A percentile compares a stretch with the other conserved stretches of the same genome.
phyloP scores from a whole-genome alignment of 495 filamentous ascomycete genomes.

The Immersiella caudata region DNA sequence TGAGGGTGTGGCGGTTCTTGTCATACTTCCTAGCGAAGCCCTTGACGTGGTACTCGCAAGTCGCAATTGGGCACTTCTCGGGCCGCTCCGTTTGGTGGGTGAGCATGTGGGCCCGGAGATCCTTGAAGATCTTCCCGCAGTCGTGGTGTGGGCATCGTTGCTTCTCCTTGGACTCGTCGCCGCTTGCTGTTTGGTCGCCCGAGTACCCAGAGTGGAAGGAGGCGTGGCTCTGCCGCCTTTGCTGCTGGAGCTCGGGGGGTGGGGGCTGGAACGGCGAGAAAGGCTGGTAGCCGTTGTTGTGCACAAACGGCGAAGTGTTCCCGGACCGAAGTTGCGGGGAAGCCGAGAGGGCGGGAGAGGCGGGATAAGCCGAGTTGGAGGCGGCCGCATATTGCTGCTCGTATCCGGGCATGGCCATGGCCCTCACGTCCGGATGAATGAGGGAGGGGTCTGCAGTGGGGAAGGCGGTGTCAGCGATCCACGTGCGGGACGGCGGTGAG shows the following conservation, averaged over 20 bases:
- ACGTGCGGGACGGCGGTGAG: slow-evolving; percentile 16
- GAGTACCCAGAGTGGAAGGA: slow-evolving; percentile 40
- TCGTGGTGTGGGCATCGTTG: slow-evolving; percentile 76
- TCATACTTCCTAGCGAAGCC: slow-evolving; percentile 98
- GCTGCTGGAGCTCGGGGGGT: slow-evolving; percentile 41
- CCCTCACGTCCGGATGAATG: slow-evolving; percentile 52
- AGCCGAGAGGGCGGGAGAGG: slow-evolving; percentile 50
- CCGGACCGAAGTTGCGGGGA: slow-evolving; percentile 50
- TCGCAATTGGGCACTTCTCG: slow-evolving; percentile 94
- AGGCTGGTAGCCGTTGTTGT: slow-evolving; percentile 38
- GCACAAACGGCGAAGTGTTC: slow-evolving; percentile 49
- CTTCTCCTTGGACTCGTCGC: slow-evolving; percentile 67
- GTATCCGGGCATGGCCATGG: slow-evolving; percentile 50
- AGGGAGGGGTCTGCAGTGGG: slow-evolving; percentile 48
- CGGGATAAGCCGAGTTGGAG: slow-evolving; percentile 44
- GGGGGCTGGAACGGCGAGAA: slow-evolving; percentile 78
- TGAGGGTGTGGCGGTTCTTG: slow-evolving; percentile 95
- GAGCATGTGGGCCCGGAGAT: slow-evolving; percentile 93
- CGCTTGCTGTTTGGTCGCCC: slow-evolving; percentile 61
- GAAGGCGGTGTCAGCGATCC: slow-evolving; percentile 37
- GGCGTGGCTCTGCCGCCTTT: slow-evolving; percentile 36
- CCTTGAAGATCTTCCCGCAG: slow-evolving; percentile 87
- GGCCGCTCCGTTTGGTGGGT: slow-evolving; percentile 93
- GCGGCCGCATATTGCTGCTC: slow-evolving; percentile 45
- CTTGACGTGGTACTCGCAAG: slow-evolving; percentile 93